Evolutionary conservation across 495 filamentous ascomycete genomes (phyloP).

Genomic region (Astrothelium subdiscretum): DNA sequence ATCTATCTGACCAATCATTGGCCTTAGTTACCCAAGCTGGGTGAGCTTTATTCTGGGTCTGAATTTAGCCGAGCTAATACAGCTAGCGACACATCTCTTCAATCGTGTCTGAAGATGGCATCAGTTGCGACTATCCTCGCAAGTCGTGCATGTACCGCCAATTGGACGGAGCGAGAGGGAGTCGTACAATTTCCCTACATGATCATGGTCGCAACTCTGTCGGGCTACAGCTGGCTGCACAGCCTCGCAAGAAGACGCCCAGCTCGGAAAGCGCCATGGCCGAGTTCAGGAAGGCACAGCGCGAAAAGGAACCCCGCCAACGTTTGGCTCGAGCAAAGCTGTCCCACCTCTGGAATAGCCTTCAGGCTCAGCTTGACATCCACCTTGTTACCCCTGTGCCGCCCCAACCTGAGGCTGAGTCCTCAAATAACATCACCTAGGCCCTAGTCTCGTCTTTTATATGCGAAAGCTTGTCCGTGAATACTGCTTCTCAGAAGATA

Average conservation of each 20-base stretch:
- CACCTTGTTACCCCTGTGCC: not conserved
- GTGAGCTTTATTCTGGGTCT: too few relatives aligned
- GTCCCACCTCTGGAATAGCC: not conserved
- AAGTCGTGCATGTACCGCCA: too few relatives aligned
- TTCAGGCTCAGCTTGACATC: not conserved
- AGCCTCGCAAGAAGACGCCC: not conserved
- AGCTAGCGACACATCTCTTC: too few relatives aligned
- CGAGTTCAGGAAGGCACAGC: not conserved
- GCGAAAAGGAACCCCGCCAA: not conserved
- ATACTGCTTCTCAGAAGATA: conserved; percentile 3
- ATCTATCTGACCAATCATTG: too few relatives aligned
- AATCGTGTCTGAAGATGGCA: too few relatives aligned
- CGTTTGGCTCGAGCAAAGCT: not conserved
- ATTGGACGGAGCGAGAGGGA: too few relatives aligned
- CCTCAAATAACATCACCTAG: not conserved
- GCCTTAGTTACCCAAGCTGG: too few relatives aligned
- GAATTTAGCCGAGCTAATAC: too few relatives aligned
- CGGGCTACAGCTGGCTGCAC: not conserved
- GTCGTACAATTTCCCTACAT: too few relatives aligned
- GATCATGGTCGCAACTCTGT: too few relatives aligned
- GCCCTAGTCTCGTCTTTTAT: not conserved
- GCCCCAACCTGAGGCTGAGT: not conserved
- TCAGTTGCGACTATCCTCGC: too few relatives aligned
- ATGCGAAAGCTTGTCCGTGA: not conserved
- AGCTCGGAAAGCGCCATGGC: not conserved